Percentiles rank a stretch among this genome's conserved stretches.
Conservation (phyloP, 2,329 filamentous ascomycete species). For the Cryoendolithus antarcticus region DNA sequence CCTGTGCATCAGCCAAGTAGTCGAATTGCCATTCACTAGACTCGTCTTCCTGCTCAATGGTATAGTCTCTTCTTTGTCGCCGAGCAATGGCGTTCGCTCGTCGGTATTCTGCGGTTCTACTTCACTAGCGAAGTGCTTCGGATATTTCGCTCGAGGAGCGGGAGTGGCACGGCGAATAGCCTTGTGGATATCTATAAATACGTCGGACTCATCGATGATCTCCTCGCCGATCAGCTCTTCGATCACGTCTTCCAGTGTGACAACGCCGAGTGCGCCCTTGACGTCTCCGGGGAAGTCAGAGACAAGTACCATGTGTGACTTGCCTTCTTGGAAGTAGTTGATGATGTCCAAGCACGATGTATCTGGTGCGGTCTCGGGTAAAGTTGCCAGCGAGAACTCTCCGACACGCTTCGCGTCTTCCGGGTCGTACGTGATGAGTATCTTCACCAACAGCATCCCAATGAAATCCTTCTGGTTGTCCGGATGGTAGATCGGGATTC, state of each 20-base stretch:
- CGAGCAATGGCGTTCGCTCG: constrained; percentile 19
- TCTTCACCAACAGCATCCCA: constrained; percentile 96
- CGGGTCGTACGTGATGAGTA: constrained; percentile 95
- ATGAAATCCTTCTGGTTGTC: constrained; percentile 81
- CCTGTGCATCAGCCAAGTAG: constrained; percentile 33
- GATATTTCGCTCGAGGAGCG: constrained; percentile 56
- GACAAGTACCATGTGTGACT: constrained; percentile 96
- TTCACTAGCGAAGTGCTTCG: constrained; percentile 13
- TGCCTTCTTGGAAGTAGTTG: constrained; percentile 99
- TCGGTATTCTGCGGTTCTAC: constrained; percentile 9
- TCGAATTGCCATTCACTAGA: constrained; percentile 22
- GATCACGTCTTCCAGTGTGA: constrained; percentile 95
- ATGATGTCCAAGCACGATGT: constrained; percentile 97
- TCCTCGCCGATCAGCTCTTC: constrained; percentile 99
- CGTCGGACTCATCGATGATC: constrained; percentile 97
- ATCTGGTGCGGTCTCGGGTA: constrained; percentile 87
- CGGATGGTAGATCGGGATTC: constrained; percentile 85
- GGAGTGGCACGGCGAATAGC: constrained; percentile 81
- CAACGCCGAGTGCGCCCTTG: constrained; percentile 79
- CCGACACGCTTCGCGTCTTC: constrained; percentile 78
- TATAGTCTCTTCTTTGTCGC: constrained; percentile 11
- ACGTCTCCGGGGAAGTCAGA: constrained; percentile 85
- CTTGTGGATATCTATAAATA: constrained; percentile 96
- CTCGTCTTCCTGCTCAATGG: constrained; percentile 18
- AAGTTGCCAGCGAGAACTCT: constrained; percentile 83